phyloP scores from a whole-genome alignment of 768 basidiomycete genomes.

The Collybiopsis luxurians region DNA sequence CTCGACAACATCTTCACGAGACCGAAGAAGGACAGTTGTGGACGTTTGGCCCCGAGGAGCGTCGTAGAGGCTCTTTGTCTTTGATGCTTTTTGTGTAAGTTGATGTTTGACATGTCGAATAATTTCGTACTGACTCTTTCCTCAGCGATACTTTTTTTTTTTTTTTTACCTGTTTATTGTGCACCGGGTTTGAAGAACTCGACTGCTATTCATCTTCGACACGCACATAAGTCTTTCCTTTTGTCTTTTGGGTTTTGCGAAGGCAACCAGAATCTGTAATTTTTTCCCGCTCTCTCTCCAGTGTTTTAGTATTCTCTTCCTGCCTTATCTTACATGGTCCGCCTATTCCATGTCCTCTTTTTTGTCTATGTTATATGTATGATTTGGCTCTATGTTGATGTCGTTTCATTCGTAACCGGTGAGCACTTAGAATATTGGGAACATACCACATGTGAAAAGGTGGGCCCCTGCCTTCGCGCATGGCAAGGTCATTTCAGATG shows the following conservation, averaged over 20 bases:
- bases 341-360: too few species aligned
- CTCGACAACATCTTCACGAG: constrained; percentile 30
- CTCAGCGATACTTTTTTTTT: constrained; percentile 3
- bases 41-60: constrained; percentile 29
- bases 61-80: neutral
- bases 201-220: neutral
- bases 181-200: neutral
- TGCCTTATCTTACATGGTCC: neutral
- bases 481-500: too few species aligned
- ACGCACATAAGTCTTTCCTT: neutral
- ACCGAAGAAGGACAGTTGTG: constrained; percentile 49
- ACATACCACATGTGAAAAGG: too few species aligned
- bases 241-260: constrained; percentile 8
- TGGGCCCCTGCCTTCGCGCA: too few species aligned
- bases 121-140: neutral
- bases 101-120: neutral
- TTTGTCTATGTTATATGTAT: too few species aligned
- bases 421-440: too few species aligned
- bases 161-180: constrained; percentile 2
- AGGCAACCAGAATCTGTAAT: constrained; percentile 2
- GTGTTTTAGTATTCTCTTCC: neutral
- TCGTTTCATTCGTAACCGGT: too few species aligned
- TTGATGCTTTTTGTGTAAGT: neutral
- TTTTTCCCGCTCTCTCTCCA: neutral
- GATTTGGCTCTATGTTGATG: too few species aligned